These are phyloP conservation scores for Diaporthe batatas DNA, from an alignment of 2,329 filamentous ascomycete genomes.

Conservation along the genomic window DNA sequence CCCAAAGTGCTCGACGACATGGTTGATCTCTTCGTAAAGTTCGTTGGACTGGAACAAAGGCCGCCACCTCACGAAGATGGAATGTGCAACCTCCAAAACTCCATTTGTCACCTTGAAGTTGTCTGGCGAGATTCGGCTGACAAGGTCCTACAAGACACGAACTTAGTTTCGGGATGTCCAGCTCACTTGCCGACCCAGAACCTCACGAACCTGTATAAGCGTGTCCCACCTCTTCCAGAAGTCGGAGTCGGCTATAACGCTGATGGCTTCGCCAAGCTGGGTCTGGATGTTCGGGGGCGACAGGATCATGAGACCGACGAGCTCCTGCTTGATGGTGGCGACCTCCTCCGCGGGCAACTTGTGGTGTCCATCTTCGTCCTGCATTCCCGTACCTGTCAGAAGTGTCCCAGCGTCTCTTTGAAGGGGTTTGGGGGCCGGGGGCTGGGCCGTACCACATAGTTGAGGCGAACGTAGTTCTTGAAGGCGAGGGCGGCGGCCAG, in stretches of 20 bases:
- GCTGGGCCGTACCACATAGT: slow-evolving; percentile 80
- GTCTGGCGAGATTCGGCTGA: slow-evolving; percentile 84
- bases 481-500: slow-evolving; percentile 93
- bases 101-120: slow-evolving; percentile 91
- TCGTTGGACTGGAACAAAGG: slow-evolving; percentile 94
- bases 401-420: background rate
- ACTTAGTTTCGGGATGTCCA: background rate
- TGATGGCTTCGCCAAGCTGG: slow-evolving; percentile 96
- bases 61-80: slow-evolving; percentile 96
- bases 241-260: slow-evolving; percentile 96
- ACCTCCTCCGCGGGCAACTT: slow-evolving; percentile 89
- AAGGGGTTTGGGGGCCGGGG: slow-evolving; percentile 42
- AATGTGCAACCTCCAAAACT: slow-evolving; percentile 96
- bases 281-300: slow-evolving; percentile 89
- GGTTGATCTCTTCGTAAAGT: slow-evolving; percentile 95
- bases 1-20: slow-evolving; percentile 89
- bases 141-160: slow-evolving; percentile 75
- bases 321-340: slow-evolving; percentile 89
- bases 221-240: slow-evolving; percentile 98
- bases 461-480: slow-evolving; percentile 97
- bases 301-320: slow-evolving; percentile 96
- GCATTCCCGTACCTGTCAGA: slow-evolving; percentile 38
- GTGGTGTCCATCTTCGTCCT: slow-evolving; percentile 94
- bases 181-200: background rate
- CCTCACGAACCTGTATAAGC: slow-evolving; percentile 78